Conservation (phyloP, 2,329 filamentous ascomycete species). For the Diplocarpon mali region DNA sequence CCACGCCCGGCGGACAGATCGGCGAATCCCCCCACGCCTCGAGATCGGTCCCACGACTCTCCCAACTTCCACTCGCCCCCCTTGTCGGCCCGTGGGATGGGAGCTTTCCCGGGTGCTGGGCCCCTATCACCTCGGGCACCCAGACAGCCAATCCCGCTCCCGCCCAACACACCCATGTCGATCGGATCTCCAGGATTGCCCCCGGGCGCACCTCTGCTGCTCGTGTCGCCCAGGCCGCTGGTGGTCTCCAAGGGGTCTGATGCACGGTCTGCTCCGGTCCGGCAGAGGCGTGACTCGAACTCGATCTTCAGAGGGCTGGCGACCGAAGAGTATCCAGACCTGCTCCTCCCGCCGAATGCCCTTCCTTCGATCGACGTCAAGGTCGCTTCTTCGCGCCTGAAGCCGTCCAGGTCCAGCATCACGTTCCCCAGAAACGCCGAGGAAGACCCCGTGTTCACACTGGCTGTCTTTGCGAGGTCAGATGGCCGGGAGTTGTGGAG, state of each 20-base stretch:
- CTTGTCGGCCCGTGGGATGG: constrained; percentile 49
- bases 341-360: constrained; percentile 79
- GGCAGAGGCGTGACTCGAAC: constrained; percentile 31
- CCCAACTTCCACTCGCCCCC: constrained; percentile 49
- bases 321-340: constrained; percentile 75
- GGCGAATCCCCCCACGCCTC: constrained; percentile 46
- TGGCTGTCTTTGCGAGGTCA: constrained; percentile 72
- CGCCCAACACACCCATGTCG: constrained; percentile 56
- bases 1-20: constrained; percentile 45
- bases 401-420: constrained; percentile 78
- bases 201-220: constrained; percentile 25
- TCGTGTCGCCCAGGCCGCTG: constrained; percentile 33
- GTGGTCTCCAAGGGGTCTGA: constrained; percentile 29
- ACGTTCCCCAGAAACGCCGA: constrained; percentile 70
- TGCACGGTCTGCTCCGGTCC: constrained; percentile 12
- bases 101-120: constrained; percentile 34
- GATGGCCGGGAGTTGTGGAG: constrained; percentile 78
- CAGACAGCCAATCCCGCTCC: constrained; percentile 61
- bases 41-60: constrained; percentile 33
- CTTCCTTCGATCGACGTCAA: constrained; percentile 75
- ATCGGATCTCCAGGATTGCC: constrained; percentile 38
- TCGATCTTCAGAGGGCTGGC: constrained; percentile 66
- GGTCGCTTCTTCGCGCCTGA: constrained; percentile 90
- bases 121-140: constrained; percentile 63
- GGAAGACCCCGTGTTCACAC: constrained; percentile 87